These are phyloP conservation scores for Papiliotrema laurentii DNA, from an alignment of 1,284 basidiomycete genomes.

Conservation along the genomic window DNA sequence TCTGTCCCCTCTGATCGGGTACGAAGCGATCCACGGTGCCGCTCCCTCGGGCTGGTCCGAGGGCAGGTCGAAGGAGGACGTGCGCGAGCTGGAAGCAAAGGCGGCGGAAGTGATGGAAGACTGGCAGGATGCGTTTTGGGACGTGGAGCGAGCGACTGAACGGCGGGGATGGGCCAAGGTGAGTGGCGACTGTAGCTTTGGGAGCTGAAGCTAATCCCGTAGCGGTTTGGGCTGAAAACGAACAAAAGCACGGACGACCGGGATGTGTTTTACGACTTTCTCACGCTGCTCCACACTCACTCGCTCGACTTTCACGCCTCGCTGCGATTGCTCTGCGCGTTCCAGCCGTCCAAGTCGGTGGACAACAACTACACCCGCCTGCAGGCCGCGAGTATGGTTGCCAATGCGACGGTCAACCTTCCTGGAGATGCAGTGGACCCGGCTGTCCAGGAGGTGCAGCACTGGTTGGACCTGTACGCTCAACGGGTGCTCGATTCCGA, in stretches of 20 bases:
- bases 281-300: slow-evolving; percentile 65
- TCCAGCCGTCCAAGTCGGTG: slow-evolving; percentile 53
- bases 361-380: slow-evolving; percentile 41
- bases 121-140: slow-evolving; percentile 56
- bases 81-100: slow-evolving; percentile 60
- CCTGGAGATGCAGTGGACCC: slow-evolving; percentile 53
- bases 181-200: slow-evolving; percentile 9
- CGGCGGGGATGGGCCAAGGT: slow-evolving; percentile 64
- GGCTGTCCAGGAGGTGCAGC: slow-evolving; percentile 52
- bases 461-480: slow-evolving; percentile 67
- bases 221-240: slow-evolving; percentile 70
- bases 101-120: slow-evolving; percentile 53
- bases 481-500: slow-evolving; percentile 42
- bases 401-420: slow-evolving; percentile 47
- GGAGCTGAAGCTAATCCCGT: not conserved
- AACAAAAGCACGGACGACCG: slow-evolving; percentile 57
- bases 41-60: slow-evolving; percentile 65
- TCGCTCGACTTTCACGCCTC: slow-evolving; percentile 77
- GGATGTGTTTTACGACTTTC: slow-evolving; percentile 57
- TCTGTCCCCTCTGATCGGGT: slow-evolving; percentile 75
- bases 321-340: slow-evolving; percentile 65
- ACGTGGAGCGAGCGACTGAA: slow-evolving; percentile 60
- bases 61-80: slow-evolving; percentile 57
- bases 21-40: slow-evolving; percentile 56
- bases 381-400: slow-evolving; percentile 57